Conservation (phyloP, 768 basidiomycete species). For the Pholiota microspora region DNA sequence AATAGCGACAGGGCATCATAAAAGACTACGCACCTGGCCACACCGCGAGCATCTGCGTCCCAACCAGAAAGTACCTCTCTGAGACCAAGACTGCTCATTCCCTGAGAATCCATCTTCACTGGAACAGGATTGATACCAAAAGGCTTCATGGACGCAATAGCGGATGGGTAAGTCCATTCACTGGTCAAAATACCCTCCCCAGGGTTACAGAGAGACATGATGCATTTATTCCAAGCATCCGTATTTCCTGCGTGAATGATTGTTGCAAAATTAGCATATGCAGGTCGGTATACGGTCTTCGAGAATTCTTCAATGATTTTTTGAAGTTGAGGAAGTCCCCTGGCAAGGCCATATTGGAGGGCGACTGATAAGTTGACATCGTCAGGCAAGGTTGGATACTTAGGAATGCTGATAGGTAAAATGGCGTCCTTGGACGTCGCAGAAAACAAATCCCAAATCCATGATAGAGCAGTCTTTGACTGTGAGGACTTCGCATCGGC, state of each 20-base stretch:
- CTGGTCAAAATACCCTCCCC: slow-evolving; percentile 57
- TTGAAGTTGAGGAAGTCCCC: slow-evolving; percentile 57
- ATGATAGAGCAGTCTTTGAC: slow-evolving; percentile 36
- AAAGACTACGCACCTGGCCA: slow-evolving; percentile 42
- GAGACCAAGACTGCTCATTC: slow-evolving; percentile 63
- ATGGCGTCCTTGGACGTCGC: slow-evolving; percentile 39
- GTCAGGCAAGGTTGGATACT: slow-evolving; percentile 44
- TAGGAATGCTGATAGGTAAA: slow-evolving; percentile 53
- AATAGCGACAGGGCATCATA: background rate
- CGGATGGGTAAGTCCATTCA: slow-evolving; percentile 78
- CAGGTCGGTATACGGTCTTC: slow-evolving; percentile 51
- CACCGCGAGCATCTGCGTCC: slow-evolving; percentile 58
- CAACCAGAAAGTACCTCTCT: slow-evolving; percentile 60
- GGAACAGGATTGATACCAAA: slow-evolving; percentile 45
- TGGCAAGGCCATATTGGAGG: slow-evolving; percentile 62
- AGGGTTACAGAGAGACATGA: slow-evolving; percentile 61
- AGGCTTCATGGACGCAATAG: slow-evolving; percentile 35
- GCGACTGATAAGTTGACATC: slow-evolving; percentile 60
- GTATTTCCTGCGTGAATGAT: slow-evolving; percentile 69
- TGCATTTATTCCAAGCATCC: slow-evolving; percentile 62
- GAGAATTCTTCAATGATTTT: slow-evolving; percentile 59
- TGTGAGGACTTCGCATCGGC: slow-evolving; percentile 1
- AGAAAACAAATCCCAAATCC: slow-evolving; percentile 59
- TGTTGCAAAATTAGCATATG: slow-evolving; percentile 56
- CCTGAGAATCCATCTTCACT: slow-evolving; percentile 67